phyloP scores from a whole-genome alignment of 306 rosid genomes.

The Cucurbita ficifolia region DNA sequence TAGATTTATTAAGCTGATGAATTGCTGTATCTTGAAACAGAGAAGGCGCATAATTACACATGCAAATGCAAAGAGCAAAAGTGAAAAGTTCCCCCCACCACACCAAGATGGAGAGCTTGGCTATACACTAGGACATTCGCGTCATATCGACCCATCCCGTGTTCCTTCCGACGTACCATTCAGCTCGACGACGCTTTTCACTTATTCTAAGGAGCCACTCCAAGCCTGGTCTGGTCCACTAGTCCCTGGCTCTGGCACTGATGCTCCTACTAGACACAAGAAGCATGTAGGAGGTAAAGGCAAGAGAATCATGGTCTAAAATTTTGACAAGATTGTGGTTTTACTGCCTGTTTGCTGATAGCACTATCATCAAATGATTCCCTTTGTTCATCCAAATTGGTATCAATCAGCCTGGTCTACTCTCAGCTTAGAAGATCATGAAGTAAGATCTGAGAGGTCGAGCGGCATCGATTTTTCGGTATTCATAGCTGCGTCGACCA shows the following conservation, averaged over 20 bases:
- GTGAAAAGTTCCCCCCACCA: slow-evolving; percentile 71
- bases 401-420: background rate
- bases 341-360: background rate
- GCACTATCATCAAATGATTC: background rate
- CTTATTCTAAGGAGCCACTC: slow-evolving; percentile 33
- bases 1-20: background rate
- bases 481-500: background rate
- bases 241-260: slow-evolving; percentile 27
- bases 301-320: slow-evolving; percentile 7
- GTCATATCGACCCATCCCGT: slow-evolving; percentile 39
- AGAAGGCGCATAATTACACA: slow-evolving; percentile 50
- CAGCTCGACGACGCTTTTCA: slow-evolving; percentile 31
- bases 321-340: background rate
- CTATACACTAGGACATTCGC: slow-evolving; percentile 48
- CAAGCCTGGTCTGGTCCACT: slow-evolving; percentile 81
- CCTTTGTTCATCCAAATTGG: background rate
- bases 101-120: slow-evolving; percentile 66
- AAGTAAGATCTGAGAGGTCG: background rate
- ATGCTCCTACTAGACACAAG: slow-evolving; percentile 8
- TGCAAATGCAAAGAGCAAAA: slow-evolving; percentile 73
- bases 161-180: slow-evolving; percentile 37
- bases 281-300: slow-evolving; percentile 10
- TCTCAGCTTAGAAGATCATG: background rate
- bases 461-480: background rate
- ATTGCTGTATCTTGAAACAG: slow-evolving; percentile 24